Conservation (phyloP, 768 basidiomycete species). For the Suillus fuscotomentosus region DNA sequence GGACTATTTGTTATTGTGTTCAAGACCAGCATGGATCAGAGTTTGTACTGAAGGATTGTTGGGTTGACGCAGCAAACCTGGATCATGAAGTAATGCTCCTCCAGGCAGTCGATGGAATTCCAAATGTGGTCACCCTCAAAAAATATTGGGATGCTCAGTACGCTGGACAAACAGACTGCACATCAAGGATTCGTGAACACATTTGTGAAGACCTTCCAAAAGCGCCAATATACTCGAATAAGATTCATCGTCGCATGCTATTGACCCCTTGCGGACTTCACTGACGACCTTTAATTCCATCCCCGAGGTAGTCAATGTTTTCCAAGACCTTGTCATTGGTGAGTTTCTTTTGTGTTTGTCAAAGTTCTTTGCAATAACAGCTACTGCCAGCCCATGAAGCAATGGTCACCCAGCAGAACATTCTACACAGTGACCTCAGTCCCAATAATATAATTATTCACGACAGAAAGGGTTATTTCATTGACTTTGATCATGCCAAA, state of each 20-base stretch:
- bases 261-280: neutral
- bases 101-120: neutral
- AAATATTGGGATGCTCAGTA: neutral
- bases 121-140: neutral
- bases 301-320: neutral
- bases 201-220: neutral
- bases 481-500: too few relatives aligned
- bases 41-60: neutral
- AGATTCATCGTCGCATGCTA: neutral
- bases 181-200: neutral
- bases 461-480: too few relatives aligned
- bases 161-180: neutral
- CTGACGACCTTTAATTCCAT: neutral
- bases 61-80: neutral
- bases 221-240: neutral
- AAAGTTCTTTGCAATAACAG: neutral
- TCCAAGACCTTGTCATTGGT: neutral
- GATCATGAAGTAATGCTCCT: neutral
- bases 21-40: neutral
- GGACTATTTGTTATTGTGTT: neutral
- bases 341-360: constrained; percentile 14
- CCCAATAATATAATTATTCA: too few relatives aligned
- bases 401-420: too few relatives aligned
- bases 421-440: too few relatives aligned
- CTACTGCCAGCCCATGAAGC: too few relatives aligned